phyloP scores from a whole-genome alignment of 352 stramenopile genomes.

The Phytophthora sp. region DNA sequence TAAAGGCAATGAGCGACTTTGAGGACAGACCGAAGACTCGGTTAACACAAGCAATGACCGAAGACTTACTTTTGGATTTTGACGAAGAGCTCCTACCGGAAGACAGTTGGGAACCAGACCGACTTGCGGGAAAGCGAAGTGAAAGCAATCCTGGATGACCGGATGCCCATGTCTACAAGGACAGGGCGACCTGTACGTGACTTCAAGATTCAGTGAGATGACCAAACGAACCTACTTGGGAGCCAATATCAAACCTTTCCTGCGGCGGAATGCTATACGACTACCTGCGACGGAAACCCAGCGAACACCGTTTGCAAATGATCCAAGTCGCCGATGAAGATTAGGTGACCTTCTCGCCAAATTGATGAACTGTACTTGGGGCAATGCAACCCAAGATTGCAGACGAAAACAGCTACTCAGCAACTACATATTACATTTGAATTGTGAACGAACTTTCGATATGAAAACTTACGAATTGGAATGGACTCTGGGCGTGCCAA shows the following conservation, averaged over 20 bases:
- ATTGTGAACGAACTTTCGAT: too few species aligned
- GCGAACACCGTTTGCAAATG: neutral
- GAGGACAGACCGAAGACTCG: neutral
- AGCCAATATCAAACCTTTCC: too few species aligned
- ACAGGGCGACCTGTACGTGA: neutral
- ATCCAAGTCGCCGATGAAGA: neutral
- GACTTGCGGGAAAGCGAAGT: neutral
- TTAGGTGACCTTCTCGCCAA: neutral
- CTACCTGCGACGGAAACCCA: neutral
- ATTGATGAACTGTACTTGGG: neutral
- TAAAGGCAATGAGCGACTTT: neutral
- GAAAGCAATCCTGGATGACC: neutral
- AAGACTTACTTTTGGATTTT: neutral
- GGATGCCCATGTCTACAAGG: neutral
- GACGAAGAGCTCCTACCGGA: constrained; percentile 9
- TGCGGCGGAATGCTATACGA: constrained; percentile 10
- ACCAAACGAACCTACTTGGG: constrained; percentile 9
- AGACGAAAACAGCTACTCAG: neutral
- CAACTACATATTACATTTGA: too few species aligned
- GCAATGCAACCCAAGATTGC: neutral
- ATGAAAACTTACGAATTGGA: too few species aligned
- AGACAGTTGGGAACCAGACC: constrained; percentile 10
- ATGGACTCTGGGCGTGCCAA: too few species aligned
- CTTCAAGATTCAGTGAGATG: constrained; percentile 13
- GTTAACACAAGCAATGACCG: neutral